Conservation (phyloP, 805 yeast genomes). For the Schwanniomyces vanrijiae region DNA sequence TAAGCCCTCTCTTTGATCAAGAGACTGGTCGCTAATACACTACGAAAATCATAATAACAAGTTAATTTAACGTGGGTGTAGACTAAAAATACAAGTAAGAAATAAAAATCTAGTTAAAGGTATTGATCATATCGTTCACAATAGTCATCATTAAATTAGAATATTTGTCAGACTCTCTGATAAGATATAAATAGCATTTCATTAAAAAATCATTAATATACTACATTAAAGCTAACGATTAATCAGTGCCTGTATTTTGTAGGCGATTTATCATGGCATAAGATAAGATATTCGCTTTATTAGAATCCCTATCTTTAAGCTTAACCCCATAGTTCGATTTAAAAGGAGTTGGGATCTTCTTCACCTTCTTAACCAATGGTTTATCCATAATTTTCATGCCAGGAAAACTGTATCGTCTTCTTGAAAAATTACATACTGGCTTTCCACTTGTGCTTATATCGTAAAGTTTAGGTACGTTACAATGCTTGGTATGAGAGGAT, state of each 20-base stretch:
- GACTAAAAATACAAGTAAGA: background rate
- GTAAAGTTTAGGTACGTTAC: background rate
- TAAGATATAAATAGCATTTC: background rate
- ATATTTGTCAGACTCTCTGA: background rate
- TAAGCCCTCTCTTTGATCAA: conserved; percentile 42
- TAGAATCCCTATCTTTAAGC: background rate
- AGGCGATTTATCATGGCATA: background rate
- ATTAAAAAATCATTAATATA: background rate
- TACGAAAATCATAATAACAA: too few relatives aligned
- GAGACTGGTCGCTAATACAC: background rate
- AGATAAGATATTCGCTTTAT: background rate
- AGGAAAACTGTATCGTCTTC: background rate
- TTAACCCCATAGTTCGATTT: background rate
- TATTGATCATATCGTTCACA: background rate
- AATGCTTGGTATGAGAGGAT: background rate
- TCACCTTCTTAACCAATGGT: background rate
- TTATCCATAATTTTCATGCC: background rate
- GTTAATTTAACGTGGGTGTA: background rate
- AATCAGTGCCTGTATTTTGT: background rate
- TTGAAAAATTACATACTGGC: background rate
- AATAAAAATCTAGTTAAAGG: background rate
- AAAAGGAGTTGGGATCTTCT: background rate
- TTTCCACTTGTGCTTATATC: background rate
- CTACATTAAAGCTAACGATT: background rate
- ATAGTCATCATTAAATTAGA: background rate